Evolutionary conservation across 192 early-diverging fungal genomes (phyloP), one percentile per base, ranked within the genome.

Genomic region (Backusella tuberculispora): DNA sequence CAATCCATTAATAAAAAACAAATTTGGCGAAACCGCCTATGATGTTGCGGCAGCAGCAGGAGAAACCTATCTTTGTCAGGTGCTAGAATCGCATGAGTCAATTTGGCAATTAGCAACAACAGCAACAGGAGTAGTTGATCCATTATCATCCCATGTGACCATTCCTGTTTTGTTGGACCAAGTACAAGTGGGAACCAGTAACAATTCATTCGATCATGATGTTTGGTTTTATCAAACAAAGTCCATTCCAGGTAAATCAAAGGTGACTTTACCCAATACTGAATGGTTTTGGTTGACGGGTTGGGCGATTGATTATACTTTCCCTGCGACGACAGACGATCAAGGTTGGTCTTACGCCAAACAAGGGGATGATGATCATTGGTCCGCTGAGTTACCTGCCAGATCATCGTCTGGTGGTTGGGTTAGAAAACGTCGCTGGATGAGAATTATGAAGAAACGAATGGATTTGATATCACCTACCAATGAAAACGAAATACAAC

Each of bases 41-140:
- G 90, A 93, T 80, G 84, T 88, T n/a, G 92, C 92, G 0, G 90
- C 92, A 5, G 86, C 85, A 37, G 80, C 82, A 66, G 86, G 86
- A 56, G 83, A 92, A 38, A 66, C 81, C 6, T 82, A 88, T 71
- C 82, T 91, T n/a, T 92, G 91, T 74, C 83, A 87, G 43, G 65
- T 93, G 43, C 73, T 94, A 5, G 84, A 89, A 64, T 80, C 73
- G 13, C 78, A 89, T 26, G 90, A 93, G 47, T 80, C 81, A 17
- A 72, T 76, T 14, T 83, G 83, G 80, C 19, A 69, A 21, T 6
- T n/a, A 34, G 29, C 29, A 34, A 34, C 29, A 34, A 34, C 29
- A 34, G 29, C 29, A 34, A 34, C 29, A 34, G 2, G 1, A 34
- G 29, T 2, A 2, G 8, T 43, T 14, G 26, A 69, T 47, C 21